Conservation (phyloP, 768 basidiomycete genomes). For the Daedalea quercina region DNA sequence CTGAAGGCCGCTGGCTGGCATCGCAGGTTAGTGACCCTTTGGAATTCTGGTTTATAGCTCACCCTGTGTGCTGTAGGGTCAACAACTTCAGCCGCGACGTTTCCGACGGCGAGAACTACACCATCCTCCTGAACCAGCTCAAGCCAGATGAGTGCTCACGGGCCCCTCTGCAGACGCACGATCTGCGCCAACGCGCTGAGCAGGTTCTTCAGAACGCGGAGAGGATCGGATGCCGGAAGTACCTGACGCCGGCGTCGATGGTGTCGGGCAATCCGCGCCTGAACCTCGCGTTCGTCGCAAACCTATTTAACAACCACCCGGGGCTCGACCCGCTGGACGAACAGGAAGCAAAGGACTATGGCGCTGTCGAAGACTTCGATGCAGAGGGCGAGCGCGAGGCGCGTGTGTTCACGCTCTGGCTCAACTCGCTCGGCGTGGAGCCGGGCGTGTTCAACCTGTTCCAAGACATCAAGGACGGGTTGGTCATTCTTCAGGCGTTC, state of each 20-base stretch:
- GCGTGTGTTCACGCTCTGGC: constrained; percentile 95
- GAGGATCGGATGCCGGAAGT: constrained; percentile 90
- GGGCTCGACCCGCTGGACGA: constrained; percentile 93
- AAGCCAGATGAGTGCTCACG: constrained; percentile 90
- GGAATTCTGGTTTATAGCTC: not conserved
- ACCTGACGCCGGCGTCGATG: constrained; percentile 87
- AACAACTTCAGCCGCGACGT: constrained; percentile 98
- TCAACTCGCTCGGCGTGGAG: constrained; percentile 95
- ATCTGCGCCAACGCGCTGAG: constrained; percentile 82
- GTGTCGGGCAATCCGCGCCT: constrained; percentile 93
- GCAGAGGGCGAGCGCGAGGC: constrained; percentile 99
- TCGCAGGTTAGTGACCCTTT: constrained; percentile 48
- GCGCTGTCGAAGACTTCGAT: constrained; percentile 92
- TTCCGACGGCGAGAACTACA: constrained; percentile 97
- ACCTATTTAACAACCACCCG: constrained; percentile 97
- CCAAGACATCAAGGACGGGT: constrained; percentile 90
- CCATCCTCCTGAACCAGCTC: constrained; percentile 90
- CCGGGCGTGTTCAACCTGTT: constrained; percentile 96
- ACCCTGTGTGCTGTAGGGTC: constrained; percentile 46
- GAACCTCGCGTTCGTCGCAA: constrained; percentile 97
- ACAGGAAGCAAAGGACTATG: constrained; percentile 87
- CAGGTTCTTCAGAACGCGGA: constrained; percentile 93
- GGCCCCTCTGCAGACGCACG: constrained; percentile 82
- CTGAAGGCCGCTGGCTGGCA: constrained; percentile 93
- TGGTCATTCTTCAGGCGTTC: constrained; percentile 90